phyloP scores from a whole-genome alignment of 371 early-diverging fungal species.

The Lichtheimia hyalospora region DNA sequence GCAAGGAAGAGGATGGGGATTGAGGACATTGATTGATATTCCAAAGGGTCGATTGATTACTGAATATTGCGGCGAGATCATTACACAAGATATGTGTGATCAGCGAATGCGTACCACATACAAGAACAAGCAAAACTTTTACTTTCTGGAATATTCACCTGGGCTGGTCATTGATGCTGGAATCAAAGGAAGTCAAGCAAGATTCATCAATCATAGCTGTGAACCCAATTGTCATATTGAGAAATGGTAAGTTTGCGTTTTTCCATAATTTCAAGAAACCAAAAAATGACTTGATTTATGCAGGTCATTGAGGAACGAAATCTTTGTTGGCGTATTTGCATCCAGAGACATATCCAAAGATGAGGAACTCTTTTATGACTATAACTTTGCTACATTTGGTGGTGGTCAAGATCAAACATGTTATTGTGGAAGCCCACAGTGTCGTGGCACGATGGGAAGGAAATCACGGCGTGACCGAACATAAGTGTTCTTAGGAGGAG shows the following conservation, averaged over 20 bases:
- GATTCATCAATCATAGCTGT: constrained; percentile 66
- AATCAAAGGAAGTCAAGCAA: constrained; percentile 70
- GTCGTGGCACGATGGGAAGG: constrained; percentile 70
- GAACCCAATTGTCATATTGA: constrained; percentile 93
- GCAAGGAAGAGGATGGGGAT: constrained; percentile 72
- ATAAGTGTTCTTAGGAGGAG: too few relatives aligned
- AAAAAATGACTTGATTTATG: background rate
- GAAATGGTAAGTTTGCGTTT: constrained; percentile 66
- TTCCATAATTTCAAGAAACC: too few relatives aligned
- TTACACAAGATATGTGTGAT: constrained; percentile 64
- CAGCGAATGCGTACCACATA: constrained; percentile 77
- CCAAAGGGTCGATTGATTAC: constrained; percentile 67
- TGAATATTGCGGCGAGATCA: constrained; percentile 91
- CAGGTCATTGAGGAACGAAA: constrained; percentile 71
- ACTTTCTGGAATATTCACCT: constrained; percentile 77
- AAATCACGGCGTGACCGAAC: constrained; percentile 8
- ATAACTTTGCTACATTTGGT: constrained; percentile 73
- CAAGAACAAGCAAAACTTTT: constrained; percentile 67
- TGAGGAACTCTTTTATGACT: constrained; percentile 86
- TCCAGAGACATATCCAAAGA: constrained; percentile 67
- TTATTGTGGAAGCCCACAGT: constrained; percentile 68
- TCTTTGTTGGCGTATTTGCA: constrained; percentile 78
- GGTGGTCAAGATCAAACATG: constrained; percentile 66
- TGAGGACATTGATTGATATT: constrained; percentile 64
- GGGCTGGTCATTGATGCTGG: constrained; percentile 83